phyloP scores from a whole-genome alignment of 2,329 filamentous ascomycete species.

The Xylariaceae sp. region DNA sequence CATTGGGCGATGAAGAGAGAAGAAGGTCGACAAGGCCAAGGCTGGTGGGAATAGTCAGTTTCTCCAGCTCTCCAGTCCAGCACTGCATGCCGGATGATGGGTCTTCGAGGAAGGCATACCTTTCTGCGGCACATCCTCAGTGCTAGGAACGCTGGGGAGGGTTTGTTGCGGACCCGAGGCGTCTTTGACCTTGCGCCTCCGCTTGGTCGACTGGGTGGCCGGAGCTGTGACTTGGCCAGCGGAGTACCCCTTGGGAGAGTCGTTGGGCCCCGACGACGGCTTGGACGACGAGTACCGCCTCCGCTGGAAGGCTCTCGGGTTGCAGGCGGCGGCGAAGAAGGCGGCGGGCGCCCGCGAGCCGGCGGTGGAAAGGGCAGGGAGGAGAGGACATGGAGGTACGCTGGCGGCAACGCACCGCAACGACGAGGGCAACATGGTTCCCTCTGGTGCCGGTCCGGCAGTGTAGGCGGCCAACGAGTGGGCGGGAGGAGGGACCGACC shows the following conservation, averaged over 20 bases:
- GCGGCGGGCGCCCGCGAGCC: constrained; percentile 32
- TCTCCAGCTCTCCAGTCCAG: constrained; percentile 3
- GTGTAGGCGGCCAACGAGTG: not conserved
- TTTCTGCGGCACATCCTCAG: constrained; percentile 61
- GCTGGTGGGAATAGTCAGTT: constrained; percentile 44
- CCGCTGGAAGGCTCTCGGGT: constrained; percentile 38
- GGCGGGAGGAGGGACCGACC: not conserved
- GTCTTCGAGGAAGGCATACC: constrained; percentile 35
- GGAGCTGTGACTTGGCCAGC: constrained; percentile 40
- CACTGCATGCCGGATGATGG: not conserved
- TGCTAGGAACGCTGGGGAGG: constrained; percentile 68
- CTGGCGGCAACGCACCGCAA: constrained; percentile 46
- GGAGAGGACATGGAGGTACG: constrained; percentile 36
- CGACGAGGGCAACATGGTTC: constrained; percentile 46
- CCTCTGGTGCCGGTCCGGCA: constrained; percentile 2
- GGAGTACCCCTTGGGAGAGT: constrained; percentile 44
- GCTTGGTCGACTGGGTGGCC: constrained; percentile 36
- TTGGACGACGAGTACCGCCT: constrained; percentile 53
- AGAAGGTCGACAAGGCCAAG: constrained; percentile 83
- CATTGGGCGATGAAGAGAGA: constrained; percentile 91
- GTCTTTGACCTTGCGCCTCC: constrained; percentile 53
- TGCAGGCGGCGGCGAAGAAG: constrained; percentile 28
- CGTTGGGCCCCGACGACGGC: constrained; percentile 54
- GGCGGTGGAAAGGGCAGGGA: constrained; percentile 34
- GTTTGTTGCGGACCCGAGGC: constrained; percentile 42